Percentiles rank a stretch among this genome's conserved stretches.
Evolutionary conservation across 768 basidiomycete species (phyloP).

Genomic region (Lyophyllum semitale): DNA sequence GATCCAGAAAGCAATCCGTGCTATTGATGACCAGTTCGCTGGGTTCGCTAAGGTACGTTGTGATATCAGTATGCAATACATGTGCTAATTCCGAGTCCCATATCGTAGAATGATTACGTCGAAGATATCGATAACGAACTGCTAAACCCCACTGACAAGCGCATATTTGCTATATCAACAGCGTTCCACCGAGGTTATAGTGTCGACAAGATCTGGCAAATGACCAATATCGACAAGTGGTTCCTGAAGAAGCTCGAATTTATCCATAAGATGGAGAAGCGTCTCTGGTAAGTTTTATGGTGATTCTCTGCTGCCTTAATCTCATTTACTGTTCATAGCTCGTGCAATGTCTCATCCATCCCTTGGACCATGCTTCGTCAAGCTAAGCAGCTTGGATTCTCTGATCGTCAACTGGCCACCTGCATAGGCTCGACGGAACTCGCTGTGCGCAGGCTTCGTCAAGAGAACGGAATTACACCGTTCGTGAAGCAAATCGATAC

Average conservation of each 20-base stretch:
- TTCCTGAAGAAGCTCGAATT: slow-evolving; percentile 89
- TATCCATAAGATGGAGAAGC: slow-evolving; percentile 80
- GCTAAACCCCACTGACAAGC: slow-evolving; percentile 93
- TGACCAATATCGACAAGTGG: slow-evolving; percentile 99
- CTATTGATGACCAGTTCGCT: slow-evolving; percentile 92
- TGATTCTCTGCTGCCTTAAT: background rate
- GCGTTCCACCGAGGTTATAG: slow-evolving; percentile 93
- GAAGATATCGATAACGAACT: slow-evolving; percentile 94
- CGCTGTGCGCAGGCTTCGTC: slow-evolving; percentile 86
- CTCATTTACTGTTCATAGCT: slow-evolving; percentile 38
- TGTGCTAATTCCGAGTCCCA: background rate
- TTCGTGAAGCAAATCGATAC: slow-evolving; percentile 99
- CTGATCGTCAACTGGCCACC: slow-evolving; percentile 84
- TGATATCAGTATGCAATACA: background rate
- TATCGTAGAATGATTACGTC: slow-evolving; percentile 76
- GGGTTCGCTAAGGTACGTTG: slow-evolving; percentile 80
- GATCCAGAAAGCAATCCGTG: slow-evolving; percentile 95
- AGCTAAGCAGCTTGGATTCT: slow-evolving; percentile 95
- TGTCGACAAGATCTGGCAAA: slow-evolving; percentile 95
- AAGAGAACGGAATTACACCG: slow-evolving; percentile 80
- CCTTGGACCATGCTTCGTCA: slow-evolving; percentile 66
- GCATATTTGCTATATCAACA: slow-evolving; percentile 93
- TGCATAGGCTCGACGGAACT: slow-evolving; percentile 90
- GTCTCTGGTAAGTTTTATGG: slow-evolving; percentile 63
- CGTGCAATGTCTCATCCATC: slow-evolving; percentile 66